Evolutionary conservation across 1,139 yeast genomes (phyloP), one percentile per base, ranked within the genome.

Genomic region (Saccharomyces hybrid): DNA sequence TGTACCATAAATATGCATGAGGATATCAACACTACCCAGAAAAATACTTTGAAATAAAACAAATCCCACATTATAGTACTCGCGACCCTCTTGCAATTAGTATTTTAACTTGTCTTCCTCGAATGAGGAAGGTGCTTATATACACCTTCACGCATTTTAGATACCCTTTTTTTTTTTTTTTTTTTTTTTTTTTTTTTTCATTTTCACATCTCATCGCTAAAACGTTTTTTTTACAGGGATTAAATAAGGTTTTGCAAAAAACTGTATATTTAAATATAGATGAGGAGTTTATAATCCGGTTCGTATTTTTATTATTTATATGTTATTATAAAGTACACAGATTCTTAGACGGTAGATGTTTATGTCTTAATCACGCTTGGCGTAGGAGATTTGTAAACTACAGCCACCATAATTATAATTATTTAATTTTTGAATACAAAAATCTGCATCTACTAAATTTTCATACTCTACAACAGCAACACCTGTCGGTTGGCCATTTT

Each of bases 341-440:
- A 11, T 38, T 13, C 5, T 38, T 13, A 6, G 11, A 9, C 6
- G 25, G 44, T 38, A 11, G 44, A 11, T 46, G 19, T 14, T 58
- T 34, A 55, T 49, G 13, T 55, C 58, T 3, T 42, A 51, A 26
- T 52, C 57, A 14, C 53, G 57, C 46, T 66, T 70, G 16, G 86
- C 95, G 71, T 77, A 88, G 1, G 88, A 73, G 49, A 89, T 78
- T 48, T 70, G 74, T 63, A 89, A 73, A 58, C 78, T 80, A 64
- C 95, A 82, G 48, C 86, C 88, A 62, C 97, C 97, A 66, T 89
- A 89, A 61, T 79, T 82, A 72, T 90, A 89, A 54, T 82, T 82
- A 67, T 87, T 77, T 68, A 90, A 79, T 71, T 84, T 86, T 54
- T 75, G 75, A 60, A 90, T 83, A 50, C 96, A 91, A 55, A 77